Evolutionary conservation across 805 yeast genomes (phyloP), one percentile per base, ranked within the genome.

Genomic region (Ogataea nakhonphanomensis): DNA sequence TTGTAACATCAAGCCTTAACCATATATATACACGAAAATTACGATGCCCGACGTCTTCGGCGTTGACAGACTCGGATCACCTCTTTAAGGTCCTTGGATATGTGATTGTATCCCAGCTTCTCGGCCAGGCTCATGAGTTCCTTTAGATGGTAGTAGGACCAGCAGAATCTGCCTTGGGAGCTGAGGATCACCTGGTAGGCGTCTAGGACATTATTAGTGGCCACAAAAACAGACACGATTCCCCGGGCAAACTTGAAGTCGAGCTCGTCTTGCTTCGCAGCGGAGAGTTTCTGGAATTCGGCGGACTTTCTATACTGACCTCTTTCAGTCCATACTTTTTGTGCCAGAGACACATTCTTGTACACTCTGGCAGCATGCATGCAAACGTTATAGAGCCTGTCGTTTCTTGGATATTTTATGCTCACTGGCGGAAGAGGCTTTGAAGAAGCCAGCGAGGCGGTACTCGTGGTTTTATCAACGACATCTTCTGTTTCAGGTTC

Each of bases 181-280:
- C 90, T 75, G 43, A 76, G 55, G 2, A 87, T 73, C 20, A 89
- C 67, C 27, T 79, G 78, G 41, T 81, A 63, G 0, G 95, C 95
- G 57, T 88, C 95, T 8, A 76, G 72, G 11, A 78, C 64, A 39
- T 75, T 62, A 10, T 79, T 76, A 55, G 79, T 66, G 3, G 66
- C 66, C 0, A 81, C 68, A 43, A 87, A 72, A 25, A 79, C 67
- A 11, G 69, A 64, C 1, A 86, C 76, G 84, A 88, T 81, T 9
- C 76, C 68, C 20, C 74, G 61, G 2, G 96, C 96, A 69, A 89
- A 87, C 43, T 65, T 69, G 57, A 79, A 79, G 54, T 83, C 91
- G 4, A 69, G 59, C 4, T 58, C 54, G 30, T 72, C 71, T 48
- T 73, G 77, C 22, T 50, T 57, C 0, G 41, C 37, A 8, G 63